Evolutionary conservation across 1,139 yeast genomes (phyloP), one percentile per base, ranked within the genome.

Genomic region (Diutina pseudorugosa): DNA sequence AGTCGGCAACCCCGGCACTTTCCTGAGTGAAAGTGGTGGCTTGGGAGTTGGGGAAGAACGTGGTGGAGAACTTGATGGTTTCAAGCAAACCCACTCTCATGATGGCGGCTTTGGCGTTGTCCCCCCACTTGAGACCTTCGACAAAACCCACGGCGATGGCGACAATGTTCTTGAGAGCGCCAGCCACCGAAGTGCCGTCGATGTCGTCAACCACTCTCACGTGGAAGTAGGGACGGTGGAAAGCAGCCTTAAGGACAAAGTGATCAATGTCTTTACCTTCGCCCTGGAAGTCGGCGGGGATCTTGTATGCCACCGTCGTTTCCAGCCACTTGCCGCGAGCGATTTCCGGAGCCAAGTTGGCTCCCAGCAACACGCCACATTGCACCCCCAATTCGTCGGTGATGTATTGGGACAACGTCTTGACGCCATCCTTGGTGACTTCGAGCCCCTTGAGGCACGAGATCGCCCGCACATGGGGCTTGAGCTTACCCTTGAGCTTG

Each of bases 61-160:
- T 25, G 54, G 78, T 79, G 41, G 93, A 85, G 62, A 74, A 74
- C 58, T 66, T 71, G 66, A 89, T 85, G 71, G 84, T 88, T 72
- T 91, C 98, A 62, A 83, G 76, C 55, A 91, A 70, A 51, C 98
- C 98, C 60, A 94, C 83, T 73, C 98, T 82, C 91, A 90, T 89
- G 62, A 91, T 81, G 52, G 97, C 97, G 52, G 96, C 86, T 70
- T 90, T 88, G 60, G 98, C 96, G 65, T 91, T 91, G 72, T 89
- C 96, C 66, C 98, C 98, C 97, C 98, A 91, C 54, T 95, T 96
- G 56, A 85, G 78, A 60, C 97, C 97, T 70, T 88, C 96, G 56
- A 90, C 96, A 65, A 90, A 86, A 53, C 97, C 98, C 54, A 94
- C 96, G 54, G 94, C 90, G 63, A 88, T 76, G 52, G 97, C 97